A percentile compares a stretch with the other conserved stretches of the same genome.
Evolutionary conservation across 495 filamentous ascomycete species (phyloP).

Genomic region (Penicillium robsamsonii): DNA sequence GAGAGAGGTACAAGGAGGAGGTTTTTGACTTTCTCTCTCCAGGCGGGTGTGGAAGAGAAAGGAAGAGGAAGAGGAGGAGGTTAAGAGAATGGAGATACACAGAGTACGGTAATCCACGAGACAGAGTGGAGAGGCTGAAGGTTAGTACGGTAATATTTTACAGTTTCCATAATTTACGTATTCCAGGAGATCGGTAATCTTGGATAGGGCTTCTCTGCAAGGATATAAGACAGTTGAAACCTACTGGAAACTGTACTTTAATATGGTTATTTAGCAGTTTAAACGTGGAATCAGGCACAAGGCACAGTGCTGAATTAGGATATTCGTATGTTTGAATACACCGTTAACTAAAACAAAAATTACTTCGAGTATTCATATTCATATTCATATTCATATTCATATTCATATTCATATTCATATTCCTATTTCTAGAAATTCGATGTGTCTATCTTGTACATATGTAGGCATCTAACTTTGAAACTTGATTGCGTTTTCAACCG

Average conservation of each 20-base stretch:
- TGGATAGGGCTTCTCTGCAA: constrained; percentile 22
- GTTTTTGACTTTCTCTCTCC: constrained; percentile 47
- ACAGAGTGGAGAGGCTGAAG: constrained; percentile 31
- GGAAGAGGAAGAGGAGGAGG: constrained; percentile 37
- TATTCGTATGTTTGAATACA: background rate
- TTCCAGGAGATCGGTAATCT: constrained; percentile 6
- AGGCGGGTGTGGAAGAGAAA: constrained; percentile 49
- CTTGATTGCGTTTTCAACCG: constrained; percentile 22
- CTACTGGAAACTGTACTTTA: background rate
- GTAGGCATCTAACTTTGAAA: constrained; percentile 5
- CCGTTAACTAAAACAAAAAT: background rate
- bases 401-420: background rate
- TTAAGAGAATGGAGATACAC: constrained; percentile 31
- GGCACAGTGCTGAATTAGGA: background rate
- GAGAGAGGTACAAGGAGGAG: constrained; percentile 38
- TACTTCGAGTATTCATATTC: background rate
- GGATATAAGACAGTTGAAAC: constrained; percentile 24
- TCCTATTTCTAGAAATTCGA: background rate
- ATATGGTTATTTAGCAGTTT: background rate
- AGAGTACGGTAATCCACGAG: constrained; percentile 27
- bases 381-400: too few species aligned
- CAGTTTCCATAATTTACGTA: background rate
- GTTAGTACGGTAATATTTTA: constrained; percentile 4
- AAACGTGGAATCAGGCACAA: background rate
- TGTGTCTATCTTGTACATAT: background rate